phyloP scores from a whole-genome alignment of 352 stramenopile genomes.

The Discostella stelligera region DNA sequence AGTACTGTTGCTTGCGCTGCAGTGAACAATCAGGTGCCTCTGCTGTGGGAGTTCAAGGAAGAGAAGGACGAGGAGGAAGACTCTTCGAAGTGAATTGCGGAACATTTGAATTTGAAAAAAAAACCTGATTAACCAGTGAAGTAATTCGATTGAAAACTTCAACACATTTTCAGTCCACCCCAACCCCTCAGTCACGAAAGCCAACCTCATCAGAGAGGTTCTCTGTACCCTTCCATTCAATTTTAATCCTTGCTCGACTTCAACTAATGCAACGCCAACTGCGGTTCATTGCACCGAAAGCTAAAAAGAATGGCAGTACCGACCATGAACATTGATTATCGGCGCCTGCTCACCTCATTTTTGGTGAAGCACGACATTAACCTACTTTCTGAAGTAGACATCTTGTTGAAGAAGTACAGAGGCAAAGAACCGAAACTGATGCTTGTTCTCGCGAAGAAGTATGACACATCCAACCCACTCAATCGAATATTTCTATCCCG shows the following conservation, averaged over 20 bases:
- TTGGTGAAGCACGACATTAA: conserved; percentile 10
- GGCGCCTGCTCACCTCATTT: neutral
- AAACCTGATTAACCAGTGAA: too few relatives aligned
- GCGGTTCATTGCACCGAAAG: too few relatives aligned
- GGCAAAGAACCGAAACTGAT: conserved; percentile 34
- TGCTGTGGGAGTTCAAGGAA: conserved; percentile 44
- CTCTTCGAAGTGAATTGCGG: too few relatives aligned
- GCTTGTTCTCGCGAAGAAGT: conserved; percentile 25
- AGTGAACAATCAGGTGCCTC: conserved; percentile 34
- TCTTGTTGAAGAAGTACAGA: conserved; percentile 15
- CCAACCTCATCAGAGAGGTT: too few relatives aligned
- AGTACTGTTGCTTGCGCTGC: conserved; percentile 36
- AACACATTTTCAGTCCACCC: too few relatives aligned
- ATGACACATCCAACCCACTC: conserved; percentile 33
- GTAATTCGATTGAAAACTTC: too few relatives aligned
- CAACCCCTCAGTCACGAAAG: too few relatives aligned
- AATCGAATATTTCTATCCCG: conserved; percentile 18
- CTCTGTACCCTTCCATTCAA: too few relatives aligned
- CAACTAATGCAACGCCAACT: too few relatives aligned
- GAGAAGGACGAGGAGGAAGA: conserved; percentile 17
- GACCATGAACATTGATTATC: conserved; percentile 1
- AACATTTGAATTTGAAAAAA: too few relatives aligned
- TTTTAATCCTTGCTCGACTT: too few relatives aligned
- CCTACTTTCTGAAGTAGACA: conserved; percentile 10
- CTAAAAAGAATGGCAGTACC: too few relatives aligned